Evolutionary conservation across 2,329 filamentous ascomycete species (phyloP).

Genomic region (Aphanoascus verrucosus): DNA sequence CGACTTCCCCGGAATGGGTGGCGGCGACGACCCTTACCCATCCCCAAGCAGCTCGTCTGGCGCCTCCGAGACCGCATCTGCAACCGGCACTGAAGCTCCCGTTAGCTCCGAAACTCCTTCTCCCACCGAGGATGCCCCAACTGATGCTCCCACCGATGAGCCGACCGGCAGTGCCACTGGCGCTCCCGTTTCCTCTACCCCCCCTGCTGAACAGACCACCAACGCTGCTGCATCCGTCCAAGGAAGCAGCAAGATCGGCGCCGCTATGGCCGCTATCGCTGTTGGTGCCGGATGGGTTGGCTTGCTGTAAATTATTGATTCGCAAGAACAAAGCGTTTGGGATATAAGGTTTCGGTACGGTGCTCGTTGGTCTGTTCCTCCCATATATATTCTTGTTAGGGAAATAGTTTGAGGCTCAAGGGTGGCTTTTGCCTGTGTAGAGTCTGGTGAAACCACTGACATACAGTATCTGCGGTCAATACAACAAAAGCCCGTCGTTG

Average conservation of each 20-base stretch:
- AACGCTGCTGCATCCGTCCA: not conserved
- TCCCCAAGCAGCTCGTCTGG: not conserved
- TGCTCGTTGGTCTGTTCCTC: not conserved
- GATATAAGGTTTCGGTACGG: not conserved
- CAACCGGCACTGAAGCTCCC: not conserved
- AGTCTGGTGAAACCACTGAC: not conserved
- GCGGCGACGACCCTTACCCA: not conserved
- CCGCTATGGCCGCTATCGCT: conserved; percentile 1
- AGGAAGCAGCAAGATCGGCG: not conserved
- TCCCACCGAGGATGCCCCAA: not conserved
- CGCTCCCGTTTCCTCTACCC: not conserved
- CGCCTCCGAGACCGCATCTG: not conserved
- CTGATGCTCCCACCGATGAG: too few species aligned
- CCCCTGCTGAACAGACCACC: not conserved
- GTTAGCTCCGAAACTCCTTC: too few species aligned
- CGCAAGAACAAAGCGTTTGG: not conserved
- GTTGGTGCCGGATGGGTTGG: conserved; percentile 9
- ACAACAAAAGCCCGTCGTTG: not conserved
- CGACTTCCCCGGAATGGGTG: not conserved
- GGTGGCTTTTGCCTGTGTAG: not conserved
- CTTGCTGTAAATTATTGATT: conserved; percentile 3
- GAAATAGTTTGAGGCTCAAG: conserved; percentile 1
- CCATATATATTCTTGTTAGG: not conserved
- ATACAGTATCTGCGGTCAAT: not conserved
- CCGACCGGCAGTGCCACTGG: not conserved